Evolutionary conservation across 1,139 yeast species (phyloP).

Genomic region (Debaryomyces nepalensis): DNA sequence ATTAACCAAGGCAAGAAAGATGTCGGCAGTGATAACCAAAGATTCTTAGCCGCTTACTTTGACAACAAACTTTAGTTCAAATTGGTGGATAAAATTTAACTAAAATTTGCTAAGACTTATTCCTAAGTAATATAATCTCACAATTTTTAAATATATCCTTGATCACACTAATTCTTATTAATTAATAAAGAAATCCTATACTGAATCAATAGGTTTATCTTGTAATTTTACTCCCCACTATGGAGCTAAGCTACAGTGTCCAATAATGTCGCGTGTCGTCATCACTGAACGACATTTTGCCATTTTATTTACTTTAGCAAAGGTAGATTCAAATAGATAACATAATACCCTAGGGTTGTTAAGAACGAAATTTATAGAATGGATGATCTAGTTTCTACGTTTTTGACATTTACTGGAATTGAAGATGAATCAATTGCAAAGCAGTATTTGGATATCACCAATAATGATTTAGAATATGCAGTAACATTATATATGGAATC

Average conservation of each 20-base stretch:
- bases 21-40: not conserved
- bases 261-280: slow-evolving; percentile 9
- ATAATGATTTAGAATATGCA: slow-evolving; percentile 81
- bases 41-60: slow-evolving; percentile 10
- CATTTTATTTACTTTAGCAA: slow-evolving; percentile 6
- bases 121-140: not conserved
- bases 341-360: no score
- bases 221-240: slow-evolving; percentile 9
- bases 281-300: slow-evolving; percentile 13
- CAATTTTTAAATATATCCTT: slow-evolving; percentile 4
- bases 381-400: slow-evolving; percentile 68
- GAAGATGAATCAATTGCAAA: slow-evolving; percentile 71
- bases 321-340: not conserved
- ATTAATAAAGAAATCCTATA: not conserved
- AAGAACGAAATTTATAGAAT: slow-evolving; percentile 22
- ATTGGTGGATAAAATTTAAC: not conserved
- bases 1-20: no score
- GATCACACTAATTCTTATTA: slow-evolving; percentile 5
- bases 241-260: not conserved
- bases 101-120: not conserved
- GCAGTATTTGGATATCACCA: slow-evolving; percentile 80
- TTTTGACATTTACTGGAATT: slow-evolving; percentile 83
- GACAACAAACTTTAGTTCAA: slow-evolving; percentile 3
- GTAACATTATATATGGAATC: slow-evolving; percentile 81
- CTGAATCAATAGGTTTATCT: slow-evolving; percentile 4